Evolutionary conservation across 768 basidiomycete species (phyloP), one percentile per base, ranked within the genome.

Genomic region (Naematelia aurantialba): DNA sequence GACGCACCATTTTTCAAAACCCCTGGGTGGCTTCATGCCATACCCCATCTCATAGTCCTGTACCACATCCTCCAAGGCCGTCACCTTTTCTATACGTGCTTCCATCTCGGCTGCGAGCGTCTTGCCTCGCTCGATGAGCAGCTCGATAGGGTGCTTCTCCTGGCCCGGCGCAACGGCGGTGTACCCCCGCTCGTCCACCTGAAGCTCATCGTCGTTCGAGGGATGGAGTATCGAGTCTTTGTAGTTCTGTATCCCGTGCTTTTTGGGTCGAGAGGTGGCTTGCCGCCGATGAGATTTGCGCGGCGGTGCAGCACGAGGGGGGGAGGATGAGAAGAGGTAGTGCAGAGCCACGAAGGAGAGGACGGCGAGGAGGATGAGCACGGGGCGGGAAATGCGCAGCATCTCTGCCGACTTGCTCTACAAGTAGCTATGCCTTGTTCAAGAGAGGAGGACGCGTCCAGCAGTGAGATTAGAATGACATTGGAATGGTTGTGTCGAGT

Each of bases 1-100:
- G 14, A 59, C 65, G 22, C 34, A 71, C 69, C 69, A 71, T 10
- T 50, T 45, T 3, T 72, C 67, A 47, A 68, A 72, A 11, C 67
- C 67, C 22, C 52, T 64, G 0, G 70, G 70, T 27, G 70, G 70
- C 17, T 55, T 52, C 60, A 72, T 56, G 11, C 65, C 56, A 29
- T 54, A 72, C 1, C 44, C 60, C 31, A 56, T 52, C 60, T 62
- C 58, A 60, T 72, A 72, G 52, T 72, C 67, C 21, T 63, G 54
- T n/a, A 62, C 67, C 25, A 59, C 56, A 57, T 72, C 67, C n/a
- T 61, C 60, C 3, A 72, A 29, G 13, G 56, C 42, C 27, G 24
- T 34, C 12, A 72, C 60, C 54, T 63, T 62, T 14, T 42, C 54
- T 46, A 66, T 63, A 48, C 52, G 48, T 2, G 46, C 56, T 26